Percentiles rank a stretch among this genome's conserved stretches.
Evolutionary conservation across 768 basidiomycete genomes (phyloP).

Genomic region (Gloeophyllum trabeum): DNA sequence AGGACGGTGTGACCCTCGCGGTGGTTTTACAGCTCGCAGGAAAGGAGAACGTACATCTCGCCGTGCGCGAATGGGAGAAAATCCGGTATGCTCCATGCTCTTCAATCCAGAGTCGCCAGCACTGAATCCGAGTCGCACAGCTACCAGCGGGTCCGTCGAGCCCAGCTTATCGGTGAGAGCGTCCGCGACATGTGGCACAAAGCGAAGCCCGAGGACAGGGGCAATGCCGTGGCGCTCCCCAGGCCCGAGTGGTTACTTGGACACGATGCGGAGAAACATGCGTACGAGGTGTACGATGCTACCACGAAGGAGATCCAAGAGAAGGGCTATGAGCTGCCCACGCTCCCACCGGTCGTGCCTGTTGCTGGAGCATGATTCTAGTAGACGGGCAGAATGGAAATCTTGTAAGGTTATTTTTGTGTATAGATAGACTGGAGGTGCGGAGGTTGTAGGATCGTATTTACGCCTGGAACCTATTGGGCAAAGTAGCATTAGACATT

Average conservation of each 20-base stretch:
- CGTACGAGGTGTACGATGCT: slow-evolving; percentile 11
- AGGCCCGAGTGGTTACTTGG: slow-evolving; percentile 17
- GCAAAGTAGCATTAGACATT: too few relatives aligned
- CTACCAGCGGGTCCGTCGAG: slow-evolving; percentile 14
- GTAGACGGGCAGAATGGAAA: too few relatives aligned
- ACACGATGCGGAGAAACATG: slow-evolving; percentile 17
- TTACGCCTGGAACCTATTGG: too few relatives aligned
- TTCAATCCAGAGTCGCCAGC: not conserved
- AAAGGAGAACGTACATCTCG: slow-evolving; percentile 7
- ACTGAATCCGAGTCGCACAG: slow-evolving; percentile 1
- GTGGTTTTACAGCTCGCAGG: slow-evolving; percentile 11
- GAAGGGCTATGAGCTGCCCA: slow-evolving; percentile 15
- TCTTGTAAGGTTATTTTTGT: too few relatives aligned
- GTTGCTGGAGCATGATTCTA: too few relatives aligned
- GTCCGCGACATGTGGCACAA: slow-evolving; percentile 15
- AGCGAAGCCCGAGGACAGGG: slow-evolving; percentile 9
- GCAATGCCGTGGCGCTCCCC: slow-evolving; percentile 9
- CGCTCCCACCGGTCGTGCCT: slow-evolving; percentile 3
- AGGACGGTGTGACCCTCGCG: slow-evolving; percentile 14
- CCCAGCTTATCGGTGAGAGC: slow-evolving; percentile 15
- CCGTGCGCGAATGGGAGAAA: slow-evolving; percentile 10
- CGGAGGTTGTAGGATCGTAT: too few relatives aligned
- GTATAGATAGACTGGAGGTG: too few relatives aligned
- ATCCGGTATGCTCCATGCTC: slow-evolving; percentile 6
- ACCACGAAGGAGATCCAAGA: slow-evolving; percentile 12